phyloP scores from a whole-genome alignment of 495 filamentous ascomycete genomes.

The Hypoxylon subgilvum region DNA sequence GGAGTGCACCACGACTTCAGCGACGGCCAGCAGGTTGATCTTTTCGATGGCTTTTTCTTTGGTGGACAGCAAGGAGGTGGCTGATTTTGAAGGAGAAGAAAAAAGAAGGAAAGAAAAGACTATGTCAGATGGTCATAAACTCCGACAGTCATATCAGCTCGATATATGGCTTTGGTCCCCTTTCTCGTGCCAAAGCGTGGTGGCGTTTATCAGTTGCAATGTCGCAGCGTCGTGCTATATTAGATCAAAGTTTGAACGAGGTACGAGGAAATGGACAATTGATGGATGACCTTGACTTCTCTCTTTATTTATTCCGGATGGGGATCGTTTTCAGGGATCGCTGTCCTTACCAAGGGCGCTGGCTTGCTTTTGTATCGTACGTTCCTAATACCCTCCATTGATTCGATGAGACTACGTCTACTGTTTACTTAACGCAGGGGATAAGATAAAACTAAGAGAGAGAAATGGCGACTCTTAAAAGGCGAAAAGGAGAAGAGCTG shows the following conservation, averaged over 20 bases:
- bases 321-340: neutral
- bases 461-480: constrained; percentile 7
- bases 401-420: constrained; percentile 5
- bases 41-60: constrained; percentile 94
- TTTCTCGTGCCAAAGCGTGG: constrained; percentile 10
- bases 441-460: constrained; percentile 4
- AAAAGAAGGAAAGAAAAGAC: neutral
- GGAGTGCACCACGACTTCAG: constrained; percentile 80
- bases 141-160: neutral
- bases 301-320: neutral
- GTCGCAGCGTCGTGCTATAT: constrained; percentile 11
- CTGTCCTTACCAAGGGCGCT: neutral
- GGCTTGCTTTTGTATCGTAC: constrained; percentile 19
- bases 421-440: constrained; percentile 9
- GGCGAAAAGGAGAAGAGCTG: neutral
- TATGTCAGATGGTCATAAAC: neutral
- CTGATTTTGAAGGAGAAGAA: neutral
- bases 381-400: constrained; percentile 26
- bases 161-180: constrained; percentile 2
- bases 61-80: constrained; percentile 59
- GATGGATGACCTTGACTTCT: constrained; percentile 1
- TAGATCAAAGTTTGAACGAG: constrained; percentile 19
- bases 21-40: constrained; percentile 77
- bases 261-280: constrained; percentile 23
- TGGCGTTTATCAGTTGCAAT: constrained; percentile 17